Base-by-base conservation (phyloP, 345 rosid species). In the Alliaria petiolata region DNA sequence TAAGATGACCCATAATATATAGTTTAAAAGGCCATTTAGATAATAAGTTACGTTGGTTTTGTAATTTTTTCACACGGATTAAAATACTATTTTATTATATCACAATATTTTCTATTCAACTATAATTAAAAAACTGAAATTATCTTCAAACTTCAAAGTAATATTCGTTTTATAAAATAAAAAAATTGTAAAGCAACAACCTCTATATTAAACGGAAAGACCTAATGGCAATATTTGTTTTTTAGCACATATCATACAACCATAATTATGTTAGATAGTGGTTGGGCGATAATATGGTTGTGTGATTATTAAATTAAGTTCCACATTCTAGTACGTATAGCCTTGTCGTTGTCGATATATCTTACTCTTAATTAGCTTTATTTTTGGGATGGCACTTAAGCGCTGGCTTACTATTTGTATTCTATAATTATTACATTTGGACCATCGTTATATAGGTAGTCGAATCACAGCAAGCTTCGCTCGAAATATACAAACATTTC, bases 231-330 rank as follows among this genome's bases (percentile, higher is more conserved):
- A n/a, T 5, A 52, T 1, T 22, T n/a, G n/a, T 38, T 30, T 7
- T 40, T 40, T 26, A 33, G 42, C 20, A 42, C 67, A 59, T 61
- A 51, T 13, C 53, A 43, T 56, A 28, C 31, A 26, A 57, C 56
- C 53, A 16, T 25, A 51, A 60, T 50, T 9, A 16, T 51, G 69
- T 60, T 60, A 26, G 74, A 60, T 75, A 53, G 74, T 52, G 2
- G 78, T 75, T 75, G 78, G 69, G 63, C 34, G 74, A 30, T 67
- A 67, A 52, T 67, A 30, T 75, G 28, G 73, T 60, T 75, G 73
- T 67, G 62, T 19, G 26, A 20, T 60, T 63, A 67, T 67, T 75
- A 34, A 59, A 67, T 75, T 71, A 60, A 50, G 53, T 60, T 60
- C 22, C 45, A 55, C 72, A 65, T 39, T 65, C 36, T 15, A 50